A percentile compares a stretch with the other conserved stretches of the same genome.
These are phyloP conservation scores for Harrya chromipes DNA, from an alignment of 768 basidiomycete genomes.

Conservation along the genomic window DNA sequence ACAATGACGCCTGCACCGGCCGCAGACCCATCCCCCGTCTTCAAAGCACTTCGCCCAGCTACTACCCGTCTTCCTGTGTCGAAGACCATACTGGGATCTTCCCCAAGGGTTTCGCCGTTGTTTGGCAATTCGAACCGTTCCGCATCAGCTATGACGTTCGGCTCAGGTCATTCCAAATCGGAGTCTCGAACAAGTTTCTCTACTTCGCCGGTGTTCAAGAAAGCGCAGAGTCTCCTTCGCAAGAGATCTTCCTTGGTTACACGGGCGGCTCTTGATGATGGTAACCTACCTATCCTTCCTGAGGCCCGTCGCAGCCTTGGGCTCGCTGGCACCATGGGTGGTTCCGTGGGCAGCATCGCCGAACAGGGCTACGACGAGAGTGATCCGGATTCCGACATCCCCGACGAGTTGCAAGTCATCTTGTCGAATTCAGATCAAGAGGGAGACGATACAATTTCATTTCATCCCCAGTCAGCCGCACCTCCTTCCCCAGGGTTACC, in stretches of 20 bases:
- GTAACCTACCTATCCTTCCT: conserved; percentile 41
- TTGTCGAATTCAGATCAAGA: conserved; percentile 42
- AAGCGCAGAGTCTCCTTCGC: conserved; percentile 20
- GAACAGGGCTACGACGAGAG: conserved; percentile 48
- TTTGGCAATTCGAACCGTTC: conserved; percentile 20
- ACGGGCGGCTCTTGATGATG: conserved; percentile 11
- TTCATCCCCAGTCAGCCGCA: conserved; percentile 6
- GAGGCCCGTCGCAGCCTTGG: conserved; percentile 58
- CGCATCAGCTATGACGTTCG: conserved; percentile 38
- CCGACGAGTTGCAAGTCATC: conserved; percentile 69
- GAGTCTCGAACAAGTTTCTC: conserved; percentile 20
- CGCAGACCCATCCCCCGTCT: conserved; percentile 53
- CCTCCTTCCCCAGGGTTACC: conserved; percentile 42
- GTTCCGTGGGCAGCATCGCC: conserved; percentile 47
- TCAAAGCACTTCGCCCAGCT: conserved; percentile 57
- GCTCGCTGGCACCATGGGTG: conserved; percentile 66
- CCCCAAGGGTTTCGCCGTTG: conserved; percentile 26
- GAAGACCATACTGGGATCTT: conserved; percentile 22
- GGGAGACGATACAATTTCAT: conserved; percentile 42
- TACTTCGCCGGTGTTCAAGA: conserved; percentile 36
- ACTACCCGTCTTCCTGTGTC: conserved; percentile 25
- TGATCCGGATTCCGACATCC: conserved; percentile 78
- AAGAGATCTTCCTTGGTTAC: conserved; percentile 27
- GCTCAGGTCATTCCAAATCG: conserved; percentile 32
- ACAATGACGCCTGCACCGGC: conserved; percentile 58